Percentiles rank a stretch among this genome's conserved stretches.
These are phyloP conservation scores for Closterium sp. DNA, from an alignment of 139 green algal genomes.

Conservation along the genomic window DNA sequence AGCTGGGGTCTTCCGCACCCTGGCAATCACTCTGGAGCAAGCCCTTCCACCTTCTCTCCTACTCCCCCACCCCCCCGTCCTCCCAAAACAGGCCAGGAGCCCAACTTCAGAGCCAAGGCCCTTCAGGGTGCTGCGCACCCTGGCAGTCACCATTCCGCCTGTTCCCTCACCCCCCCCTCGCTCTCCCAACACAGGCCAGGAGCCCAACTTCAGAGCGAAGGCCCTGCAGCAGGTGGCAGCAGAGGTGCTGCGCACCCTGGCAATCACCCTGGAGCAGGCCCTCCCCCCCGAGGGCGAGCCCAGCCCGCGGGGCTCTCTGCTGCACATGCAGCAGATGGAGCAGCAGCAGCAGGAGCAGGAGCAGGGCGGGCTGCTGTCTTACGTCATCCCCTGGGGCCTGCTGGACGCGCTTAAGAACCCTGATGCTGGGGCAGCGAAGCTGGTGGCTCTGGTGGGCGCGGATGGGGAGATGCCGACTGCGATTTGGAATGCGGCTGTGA, in stretches of 20 bases:
- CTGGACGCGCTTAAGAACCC: slow-evolving; percentile 21
- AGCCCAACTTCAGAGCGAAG: not conserved
- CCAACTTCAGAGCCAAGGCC: too few species aligned
- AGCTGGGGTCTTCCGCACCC: slow-evolving; percentile 1
- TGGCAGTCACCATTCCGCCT: too few species aligned
- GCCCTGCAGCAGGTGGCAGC: slow-evolving; percentile 19
- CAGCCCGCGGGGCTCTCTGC: not conserved
- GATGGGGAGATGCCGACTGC: slow-evolving; percentile 8
- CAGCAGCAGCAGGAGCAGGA: slow-evolving; percentile 15
- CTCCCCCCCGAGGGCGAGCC: not conserved
- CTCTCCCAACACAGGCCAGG: not conserved
- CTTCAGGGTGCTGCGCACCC: too few species aligned
- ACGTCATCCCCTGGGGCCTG: slow-evolving; percentile 19
- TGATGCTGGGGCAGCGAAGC: slow-evolving; percentile 23
- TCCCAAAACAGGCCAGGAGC: too few species aligned
- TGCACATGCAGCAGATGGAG: not conserved
- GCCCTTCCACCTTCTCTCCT: not conserved
- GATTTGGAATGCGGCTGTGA: slow-evolving; percentile 20
- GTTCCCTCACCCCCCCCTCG: too few species aligned
- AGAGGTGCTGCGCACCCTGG: slow-evolving; percentile 18
- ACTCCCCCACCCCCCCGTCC: too few species aligned
- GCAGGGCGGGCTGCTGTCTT: not conserved
- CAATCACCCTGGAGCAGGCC: slow-evolving; percentile 28
- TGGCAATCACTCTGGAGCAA: slow-evolving; percentile 27
- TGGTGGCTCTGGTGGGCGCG: not conserved